Evolutionary conservation across 1,284 basidiomycete species (phyloP).

Genomic region (Marasmius fiardii): DNA sequence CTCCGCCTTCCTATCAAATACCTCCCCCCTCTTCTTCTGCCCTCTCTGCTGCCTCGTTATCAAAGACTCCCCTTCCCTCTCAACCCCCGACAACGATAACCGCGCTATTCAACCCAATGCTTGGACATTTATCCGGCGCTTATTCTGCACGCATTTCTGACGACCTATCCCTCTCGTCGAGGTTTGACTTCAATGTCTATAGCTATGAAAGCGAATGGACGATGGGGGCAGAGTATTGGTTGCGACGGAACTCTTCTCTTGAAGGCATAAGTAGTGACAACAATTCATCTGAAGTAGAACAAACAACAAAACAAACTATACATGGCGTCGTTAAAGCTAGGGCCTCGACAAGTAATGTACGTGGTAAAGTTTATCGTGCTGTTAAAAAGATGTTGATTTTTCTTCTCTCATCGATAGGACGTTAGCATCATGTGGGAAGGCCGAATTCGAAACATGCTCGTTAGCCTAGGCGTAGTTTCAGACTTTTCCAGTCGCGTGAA

Average conservation of each 20-base stretch:
- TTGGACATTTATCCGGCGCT: slow-evolving; percentile 89
- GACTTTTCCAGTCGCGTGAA: slow-evolving; percentile 82
- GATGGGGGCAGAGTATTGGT: slow-evolving; percentile 94
- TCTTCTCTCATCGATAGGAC: slow-evolving; percentile 48
- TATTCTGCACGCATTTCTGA: slow-evolving; percentile 87
- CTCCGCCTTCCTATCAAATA: slow-evolving; percentile 58
- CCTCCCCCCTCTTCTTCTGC: slow-evolving; percentile 36
- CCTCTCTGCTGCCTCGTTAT: slow-evolving; percentile 30
- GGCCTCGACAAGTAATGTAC: slow-evolving; percentile 83
- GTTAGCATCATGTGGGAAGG: slow-evolving; percentile 94
- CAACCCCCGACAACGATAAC: slow-evolving; percentile 93
- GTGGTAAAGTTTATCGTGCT: slow-evolving; percentile 23
- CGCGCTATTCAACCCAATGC: slow-evolving; percentile 93
- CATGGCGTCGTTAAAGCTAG: slow-evolving; percentile 88
- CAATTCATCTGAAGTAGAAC: slow-evolving; percentile 14
- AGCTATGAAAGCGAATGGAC: slow-evolving; percentile 96
- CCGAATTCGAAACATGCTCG: slow-evolving; percentile 83
- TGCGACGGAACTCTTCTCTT: slow-evolving; percentile 45
- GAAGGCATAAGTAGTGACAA: slow-evolving; percentile 18
- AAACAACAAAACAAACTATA: slow-evolving; percentile 40
- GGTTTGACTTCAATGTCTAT: slow-evolving; percentile 97
- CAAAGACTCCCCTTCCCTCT: slow-evolving; percentile 34
- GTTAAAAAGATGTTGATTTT: slow-evolving; percentile 1
- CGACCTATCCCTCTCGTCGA: slow-evolving; percentile 85
- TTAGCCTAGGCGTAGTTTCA: slow-evolving; percentile 86